Base-by-base conservation (phyloP, 2,329 filamentous ascomycete species). In the Chaetomium olivaceum region DNA sequence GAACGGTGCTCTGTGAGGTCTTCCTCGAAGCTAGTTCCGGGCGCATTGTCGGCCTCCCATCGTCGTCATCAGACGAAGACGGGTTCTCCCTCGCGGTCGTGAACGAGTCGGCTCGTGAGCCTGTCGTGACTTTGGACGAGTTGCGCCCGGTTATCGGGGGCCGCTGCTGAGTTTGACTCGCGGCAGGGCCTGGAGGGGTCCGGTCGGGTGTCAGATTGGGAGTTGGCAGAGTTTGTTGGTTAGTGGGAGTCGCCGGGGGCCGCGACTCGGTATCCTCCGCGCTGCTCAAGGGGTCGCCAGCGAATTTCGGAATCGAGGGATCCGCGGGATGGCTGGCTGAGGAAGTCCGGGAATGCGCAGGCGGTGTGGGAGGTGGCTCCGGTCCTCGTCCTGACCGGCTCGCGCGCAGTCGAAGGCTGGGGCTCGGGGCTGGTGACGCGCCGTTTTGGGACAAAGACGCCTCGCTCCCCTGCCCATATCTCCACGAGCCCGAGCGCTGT, bases 31-130 rank as follows among this genome's bases (percentile, higher is more conserved):
- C 68, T n/a, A 76, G n/a, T 9, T 69, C 64, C n/a, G 77, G 78
- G 29, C 80, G 77, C 27, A 81, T 69, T 3, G 81, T 80, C 16
- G 79, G 77, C 63, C 73, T 79, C 50, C 75, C 76, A 64, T 82
- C 80, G 66, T 85, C 83, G 61, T 90, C 88, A 33, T 87, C 86
- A 23, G 89, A 89, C 1, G 85, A 86, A 21, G 82, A 82, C 1
- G 85, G 83, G 54, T 85, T 84, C 76, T 93, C 90, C 48, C 80
- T 82, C 4, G 90, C 90, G 2, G 91, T 93, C 70, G 80, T 87
- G 73, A 92, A 93, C 0, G 90, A 92, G 61, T 89, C 88, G 25
- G 87, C 83, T 48, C 83, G 83, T n/a, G 85, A 87, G 61, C 86
- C 88, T 1, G 81, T 82, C 7, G 82, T 88, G 11, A 81, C 77